Percentiles rank a stretch among this genome's conserved stretches.
phyloP scores from a whole-genome alignment of 2,329 filamentous ascomycete species.

The Microcera coccophila region DNA sequence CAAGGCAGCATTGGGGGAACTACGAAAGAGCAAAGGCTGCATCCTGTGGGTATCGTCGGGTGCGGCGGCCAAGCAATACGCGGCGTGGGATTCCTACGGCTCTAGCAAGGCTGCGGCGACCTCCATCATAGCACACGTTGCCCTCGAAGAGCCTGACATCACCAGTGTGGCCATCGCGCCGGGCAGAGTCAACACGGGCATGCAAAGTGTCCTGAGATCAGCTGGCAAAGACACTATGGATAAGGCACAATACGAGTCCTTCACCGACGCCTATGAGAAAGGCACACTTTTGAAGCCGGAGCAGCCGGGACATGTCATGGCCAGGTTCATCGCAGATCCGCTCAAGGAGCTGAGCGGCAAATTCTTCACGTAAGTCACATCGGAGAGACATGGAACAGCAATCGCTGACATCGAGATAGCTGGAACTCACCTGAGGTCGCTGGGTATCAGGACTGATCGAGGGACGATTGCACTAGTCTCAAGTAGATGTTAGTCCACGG shows the following conservation, averaged over 20 bases:
- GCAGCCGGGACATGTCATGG: conserved; percentile 82
- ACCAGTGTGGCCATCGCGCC: conserved; percentile 70
- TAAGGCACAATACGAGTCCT: conserved; percentile 58
- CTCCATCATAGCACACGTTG: conserved; percentile 69
- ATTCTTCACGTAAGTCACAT: conserved; percentile 60
- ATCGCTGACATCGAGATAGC: conserved; percentile 26
- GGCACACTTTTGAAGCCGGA: conserved; percentile 76
- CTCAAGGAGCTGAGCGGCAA: conserved; percentile 68
- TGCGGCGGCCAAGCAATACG: conserved; percentile 62
- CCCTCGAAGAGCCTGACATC: conserved; percentile 72
- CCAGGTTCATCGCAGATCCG: conserved; percentile 65
- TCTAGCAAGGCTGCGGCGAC: conserved; percentile 81
- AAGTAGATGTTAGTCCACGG: conserved; percentile 23
- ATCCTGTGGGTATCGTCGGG: conserved; percentile 80
- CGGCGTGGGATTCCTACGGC: conserved; percentile 76
- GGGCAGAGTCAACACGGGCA: conserved; percentile 81
- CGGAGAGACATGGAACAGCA: not conserved
- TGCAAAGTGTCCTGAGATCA: conserved; percentile 80
- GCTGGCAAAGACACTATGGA: conserved; percentile 48
- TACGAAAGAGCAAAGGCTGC: conserved; percentile 65
- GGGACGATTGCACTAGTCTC: conserved; percentile 16
- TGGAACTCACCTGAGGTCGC: conserved; percentile 46
- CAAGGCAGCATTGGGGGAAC: conserved; percentile 64
- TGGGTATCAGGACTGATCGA: conserved; percentile 44
- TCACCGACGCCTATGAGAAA: conserved; percentile 63